Conservation (phyloP, 1,284 basidiomycete genomes). For the Volvariella volvacea region DNA sequence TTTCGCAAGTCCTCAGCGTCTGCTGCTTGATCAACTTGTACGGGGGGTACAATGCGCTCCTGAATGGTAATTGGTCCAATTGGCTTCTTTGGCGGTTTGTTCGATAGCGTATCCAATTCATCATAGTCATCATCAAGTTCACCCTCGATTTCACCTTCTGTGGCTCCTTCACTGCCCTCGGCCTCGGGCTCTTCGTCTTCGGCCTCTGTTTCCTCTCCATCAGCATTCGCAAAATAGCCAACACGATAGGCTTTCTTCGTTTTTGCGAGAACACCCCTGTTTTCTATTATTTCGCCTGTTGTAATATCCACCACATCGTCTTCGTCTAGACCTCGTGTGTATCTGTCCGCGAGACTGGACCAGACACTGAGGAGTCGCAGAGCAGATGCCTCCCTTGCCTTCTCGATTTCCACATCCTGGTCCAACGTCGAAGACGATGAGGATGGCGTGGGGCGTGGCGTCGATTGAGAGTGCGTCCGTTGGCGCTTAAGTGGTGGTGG, state of each 20-base stretch:
- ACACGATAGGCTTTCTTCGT: constrained; percentile 33
- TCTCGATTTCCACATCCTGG: constrained; percentile 34
- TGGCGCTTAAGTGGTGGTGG: constrained; percentile 25
- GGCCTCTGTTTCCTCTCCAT: constrained; percentile 19
- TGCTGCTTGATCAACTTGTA: constrained; percentile 38
- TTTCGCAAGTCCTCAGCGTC: constrained; percentile 59
- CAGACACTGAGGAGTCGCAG: constrained; percentile 54
- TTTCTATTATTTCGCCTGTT: constrained; percentile 51
- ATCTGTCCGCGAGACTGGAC: constrained; percentile 59
- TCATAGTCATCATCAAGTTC: constrained; percentile 27
- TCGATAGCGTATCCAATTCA: constrained; percentile 25
- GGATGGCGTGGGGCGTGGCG: constrained; percentile 16
- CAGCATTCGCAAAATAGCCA: constrained; percentile 36
- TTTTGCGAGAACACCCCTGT: constrained; percentile 56
- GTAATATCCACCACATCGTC: constrained; percentile 70
- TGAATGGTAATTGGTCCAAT: constrained; percentile 16
- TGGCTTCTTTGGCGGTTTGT: constrained; percentile 20
- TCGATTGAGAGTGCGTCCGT: constrained; percentile 17
- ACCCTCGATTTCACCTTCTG: constrained; percentile 24
- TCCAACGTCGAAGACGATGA: constrained; percentile 15
- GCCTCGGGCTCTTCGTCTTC: constrained; percentile 19
- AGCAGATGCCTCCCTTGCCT: constrained; percentile 48
- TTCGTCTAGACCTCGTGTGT: constrained; percentile 58
- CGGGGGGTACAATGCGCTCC: constrained; percentile 32
- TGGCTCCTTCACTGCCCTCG: constrained; percentile 23